Evolutionary conservation across 257 asterid genomes (phyloP), one percentile per base, ranked within the genome.

Genomic region (Linderniella brevidens): DNA sequence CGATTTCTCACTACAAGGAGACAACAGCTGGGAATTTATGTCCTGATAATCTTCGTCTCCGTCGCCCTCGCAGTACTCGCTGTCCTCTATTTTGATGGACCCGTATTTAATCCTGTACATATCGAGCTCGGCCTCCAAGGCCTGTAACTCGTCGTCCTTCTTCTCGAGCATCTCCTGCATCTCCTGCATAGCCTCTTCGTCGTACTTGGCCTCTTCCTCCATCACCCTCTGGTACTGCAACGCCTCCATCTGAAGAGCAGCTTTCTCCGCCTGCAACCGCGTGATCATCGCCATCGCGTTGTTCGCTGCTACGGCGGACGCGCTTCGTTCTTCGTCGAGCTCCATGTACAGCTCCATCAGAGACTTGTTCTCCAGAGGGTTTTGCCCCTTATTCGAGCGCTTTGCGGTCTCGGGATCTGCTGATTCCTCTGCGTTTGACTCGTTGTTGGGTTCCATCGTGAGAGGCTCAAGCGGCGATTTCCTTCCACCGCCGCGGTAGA

Each of bases 261-360:
- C 96, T 54, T 90, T 90, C 67, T 90, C 96, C 0, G 88, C 93
- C 50, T 90, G 99, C 15, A 90, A 62, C 17, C 88, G 76, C 9
- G 96, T 85, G 47, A 90, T 90, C 99, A 90, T 85, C 8, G 96
- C 96, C 99, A 90, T 90, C 11, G 99, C 99, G 37, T 90, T 85
- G 49, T 85, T 85, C 0, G 88, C 99, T 11, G 99, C 99, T 15
- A 81, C 73, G 12, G 86, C 84, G 3, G 99, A 70, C 18, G 94
- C 96, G 35, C 78, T 90, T 66, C 99, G 64, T 66, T 90, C 99
- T 62, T 90, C 93, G 13, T 90, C 99, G 42, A 90, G 54, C 19
- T 90, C 96, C 94, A 75, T 61, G 66, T 90, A 77, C 43, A 90
- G 40, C 12, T 67, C 99, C 61, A 71, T 70, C 8, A 90, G 66